phyloP scores from a whole-genome alignment of 768 basidiomycete genomes.

The Roridomyces roridus region DNA sequence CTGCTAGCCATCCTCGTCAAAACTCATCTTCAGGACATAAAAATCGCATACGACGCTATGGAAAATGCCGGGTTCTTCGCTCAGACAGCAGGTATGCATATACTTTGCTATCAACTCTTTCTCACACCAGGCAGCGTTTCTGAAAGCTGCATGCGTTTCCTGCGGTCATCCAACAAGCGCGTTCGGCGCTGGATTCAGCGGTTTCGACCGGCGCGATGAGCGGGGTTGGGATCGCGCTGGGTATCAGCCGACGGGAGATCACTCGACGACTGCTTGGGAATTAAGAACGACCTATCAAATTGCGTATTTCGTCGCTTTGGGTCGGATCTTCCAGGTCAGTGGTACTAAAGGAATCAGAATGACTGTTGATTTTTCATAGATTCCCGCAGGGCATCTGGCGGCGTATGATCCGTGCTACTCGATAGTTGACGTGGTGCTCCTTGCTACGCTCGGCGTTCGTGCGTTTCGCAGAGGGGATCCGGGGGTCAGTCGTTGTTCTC shows the following conservation, averaged over 20 bases:
- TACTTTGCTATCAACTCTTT: background rate
- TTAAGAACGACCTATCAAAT: slow-evolving; percentile 17
- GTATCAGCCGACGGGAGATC: background rate
- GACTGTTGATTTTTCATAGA: background rate
- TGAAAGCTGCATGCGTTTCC: too few relatives aligned
- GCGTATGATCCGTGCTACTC: slow-evolving; percentile 26
- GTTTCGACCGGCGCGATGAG: slow-evolving; percentile 20
- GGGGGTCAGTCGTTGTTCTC: background rate
- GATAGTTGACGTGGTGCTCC: slow-evolving; percentile 18
- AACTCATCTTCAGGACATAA: slow-evolving; percentile 5
- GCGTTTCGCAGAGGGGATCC: slow-evolving; percentile 14
- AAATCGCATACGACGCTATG: slow-evolving; percentile 11
- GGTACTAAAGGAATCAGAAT: too few relatives aligned
- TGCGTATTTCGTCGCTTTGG: slow-evolving; percentile 19
- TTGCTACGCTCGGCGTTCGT: slow-evolving; percentile 17
- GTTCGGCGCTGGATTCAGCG: slow-evolving; percentile 23
- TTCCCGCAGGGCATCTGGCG: slow-evolving; percentile 16
- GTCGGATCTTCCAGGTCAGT: slow-evolving; percentile 18
- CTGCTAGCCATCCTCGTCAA: slow-evolving; percentile 4
- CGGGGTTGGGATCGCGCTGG: slow-evolving; percentile 22
- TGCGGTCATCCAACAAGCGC: slow-evolving; percentile 2
- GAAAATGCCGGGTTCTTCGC: slow-evolving; percentile 19
- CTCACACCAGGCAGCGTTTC: too few relatives aligned
- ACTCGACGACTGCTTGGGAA: slow-evolving; percentile 13
- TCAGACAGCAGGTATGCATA: slow-evolving; percentile 5